Base-by-base conservation (phyloP, 2,329 filamentous ascomycete species). In the Aspergillus sp. region DNA sequence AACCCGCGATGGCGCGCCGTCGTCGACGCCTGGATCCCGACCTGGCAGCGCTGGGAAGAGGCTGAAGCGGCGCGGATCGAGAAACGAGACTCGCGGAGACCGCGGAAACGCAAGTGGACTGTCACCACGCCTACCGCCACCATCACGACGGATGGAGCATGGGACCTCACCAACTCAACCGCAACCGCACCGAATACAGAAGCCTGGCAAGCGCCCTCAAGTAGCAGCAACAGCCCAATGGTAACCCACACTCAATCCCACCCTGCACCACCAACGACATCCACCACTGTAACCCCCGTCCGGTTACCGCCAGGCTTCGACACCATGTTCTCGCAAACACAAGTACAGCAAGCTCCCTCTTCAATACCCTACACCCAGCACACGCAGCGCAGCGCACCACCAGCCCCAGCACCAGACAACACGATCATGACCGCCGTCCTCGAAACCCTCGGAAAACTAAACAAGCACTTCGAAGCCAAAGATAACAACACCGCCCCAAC, bases 1-100 rank as follows among this genome's bases (percentile, higher is more conserved):
- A 76, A 78, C 61, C 74, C 73, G n/a, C 69, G 72, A 30, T 78
- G 76, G 76, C 72, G 76, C 49, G 72, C 68, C 8, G 76, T 72
- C 1, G 69, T 79, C 5, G 77, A 79, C 64, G 66, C 71, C n/a
- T 79, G 77, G 77, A 74, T 79, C 43, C 77, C 77, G 3, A 76
- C 74, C 13, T 79, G 77, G 77, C 71, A 71, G 63, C 71, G 72
- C 41, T 79, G 76, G 69, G 75, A 79, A 60, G 70, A 75, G 31
- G 68, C 76, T 0, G 77, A 79, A 64, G 73, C 72, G 7, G 66
- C 66, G 31, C 71, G 77, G 1, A 78, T 79, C 53, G 71, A 74
- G 64, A 74, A 73, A 46, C 70, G 77, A n/a, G 76, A 79, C 58
- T 72, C 72, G 38, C 69, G 72, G 30, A 72, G 72, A 43, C 64